These are phyloP conservation scores for Vigna reflexopilosa DNA, from an alignment of 306 rosid genomes.

Conservation along the genomic window DNA sequence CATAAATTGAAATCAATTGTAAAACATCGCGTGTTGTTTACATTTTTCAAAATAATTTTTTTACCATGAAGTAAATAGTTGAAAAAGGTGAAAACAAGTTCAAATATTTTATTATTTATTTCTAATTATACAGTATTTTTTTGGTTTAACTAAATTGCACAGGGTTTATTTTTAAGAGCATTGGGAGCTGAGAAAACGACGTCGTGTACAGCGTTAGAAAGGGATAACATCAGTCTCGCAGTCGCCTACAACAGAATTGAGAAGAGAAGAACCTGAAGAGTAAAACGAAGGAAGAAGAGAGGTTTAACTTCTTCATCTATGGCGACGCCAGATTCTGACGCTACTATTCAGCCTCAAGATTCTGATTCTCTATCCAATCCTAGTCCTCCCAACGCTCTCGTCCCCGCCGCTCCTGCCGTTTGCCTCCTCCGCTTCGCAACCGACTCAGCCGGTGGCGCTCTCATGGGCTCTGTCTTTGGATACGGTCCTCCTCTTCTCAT, in stretches of 20 bases:
- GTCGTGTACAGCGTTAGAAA: not conserved
- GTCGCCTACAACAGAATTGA: not conserved
- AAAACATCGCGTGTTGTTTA: not conserved
- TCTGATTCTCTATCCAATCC: conserved; percentile 52
- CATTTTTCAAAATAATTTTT: not conserved
- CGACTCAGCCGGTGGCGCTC: conserved; percentile 83
- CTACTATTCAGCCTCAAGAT: conserved; percentile 15
- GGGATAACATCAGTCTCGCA: conserved; percentile 12
- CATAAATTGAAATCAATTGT: not conserved
- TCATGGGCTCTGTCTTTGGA: conserved; percentile 98
- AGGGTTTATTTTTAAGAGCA: not conserved
- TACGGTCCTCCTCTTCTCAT: conserved; percentile 57
- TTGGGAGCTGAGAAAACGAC: not conserved
- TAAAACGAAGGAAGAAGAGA: not conserved
- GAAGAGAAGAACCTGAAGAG: not conserved
- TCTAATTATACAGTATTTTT: no score
- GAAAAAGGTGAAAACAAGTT: not conserved
- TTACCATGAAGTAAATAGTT: not conserved
- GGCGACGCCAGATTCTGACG: conserved; percentile 69
- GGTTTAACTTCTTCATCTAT: not conserved
- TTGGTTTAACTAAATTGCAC: not conserved
- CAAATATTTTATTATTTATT: not conserved
- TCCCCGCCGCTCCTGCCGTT: conserved; percentile 66
- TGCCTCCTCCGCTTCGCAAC: conserved; percentile 79
- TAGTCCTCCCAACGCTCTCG: conserved; percentile 56